A percentile compares a stretch with the other conserved stretches of the same genome.
phyloP scores from a whole-genome alignment of 2,329 filamentous ascomycete genomes.

The Colletotrichum destructivum region DNA sequence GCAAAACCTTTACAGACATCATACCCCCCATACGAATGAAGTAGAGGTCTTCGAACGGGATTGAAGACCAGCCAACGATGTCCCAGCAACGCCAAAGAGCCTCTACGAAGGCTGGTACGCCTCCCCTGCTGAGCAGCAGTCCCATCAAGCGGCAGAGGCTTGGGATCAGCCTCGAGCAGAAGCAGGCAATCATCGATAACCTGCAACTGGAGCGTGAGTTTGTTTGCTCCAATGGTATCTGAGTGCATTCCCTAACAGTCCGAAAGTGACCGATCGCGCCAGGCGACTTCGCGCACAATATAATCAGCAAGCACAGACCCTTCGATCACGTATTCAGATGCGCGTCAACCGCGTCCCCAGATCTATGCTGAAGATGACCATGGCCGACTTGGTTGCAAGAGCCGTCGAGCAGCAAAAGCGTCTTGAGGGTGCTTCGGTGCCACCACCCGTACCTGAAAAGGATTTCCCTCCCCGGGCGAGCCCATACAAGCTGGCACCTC shows the following conservation, averaged over 20 bases:
- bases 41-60: slow-evolving; percentile 49
- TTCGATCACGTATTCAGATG: slow-evolving; percentile 90
- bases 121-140: slow-evolving; percentile 64
- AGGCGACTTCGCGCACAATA: slow-evolving; percentile 92
- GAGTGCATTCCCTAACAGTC: slow-evolving; percentile 42
- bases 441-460: slow-evolving; percentile 67
- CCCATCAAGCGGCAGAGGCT: slow-evolving; percentile 74
- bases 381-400: slow-evolving; percentile 81
- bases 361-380: slow-evolving; percentile 82
- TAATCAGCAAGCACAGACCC: slow-evolving; percentile 86
- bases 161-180: slow-evolving; percentile 79
- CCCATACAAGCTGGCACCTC: slow-evolving; percentile 53
- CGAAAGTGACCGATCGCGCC: slow-evolving; percentile 85
- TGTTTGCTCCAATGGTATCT: slow-evolving; percentile 12
- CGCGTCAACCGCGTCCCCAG: slow-evolving; percentile 93
- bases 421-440: slow-evolving; percentile 49
- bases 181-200: slow-evolving; percentile 91
- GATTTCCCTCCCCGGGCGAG: slow-evolving; percentile 57
- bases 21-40: slow-evolving; percentile 65
- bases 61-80: slow-evolving; percentile 44
- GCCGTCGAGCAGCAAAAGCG: slow-evolving; percentile 61
- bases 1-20: slow-evolving; percentile 55
- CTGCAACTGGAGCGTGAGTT: slow-evolving; percentile 86
- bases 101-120: slow-evolving; percentile 53
- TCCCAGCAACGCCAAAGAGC: slow-evolving; percentile 42